Percentiles rank a stretch among this genome's conserved stretches.
phyloP scores from a whole-genome alignment of 768 basidiomycete species.

The Gautieria morchelliformis region DNA sequence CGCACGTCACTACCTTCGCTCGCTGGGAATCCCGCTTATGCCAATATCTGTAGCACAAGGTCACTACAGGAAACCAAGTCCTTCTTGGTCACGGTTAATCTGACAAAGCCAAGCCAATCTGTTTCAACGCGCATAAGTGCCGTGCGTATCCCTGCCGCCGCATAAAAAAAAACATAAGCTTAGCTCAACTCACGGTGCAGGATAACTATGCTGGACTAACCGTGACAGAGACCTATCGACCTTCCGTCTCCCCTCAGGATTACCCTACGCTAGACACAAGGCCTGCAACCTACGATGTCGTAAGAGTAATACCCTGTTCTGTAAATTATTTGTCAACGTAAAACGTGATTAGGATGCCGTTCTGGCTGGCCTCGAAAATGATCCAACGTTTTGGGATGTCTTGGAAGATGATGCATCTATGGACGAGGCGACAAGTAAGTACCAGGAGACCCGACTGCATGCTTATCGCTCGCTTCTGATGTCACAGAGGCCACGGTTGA shows the following conservation, averaged over 20 bases:
- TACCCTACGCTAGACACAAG: constrained; percentile 68
- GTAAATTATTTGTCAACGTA: too few species aligned
- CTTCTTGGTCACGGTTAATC: constrained; percentile 47
- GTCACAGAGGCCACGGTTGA: not conserved
- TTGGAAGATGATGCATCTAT: constrained; percentile 24
- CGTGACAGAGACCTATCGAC: constrained; percentile 44
- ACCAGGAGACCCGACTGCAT: not conserved
- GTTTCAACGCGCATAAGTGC: constrained; percentile 52
- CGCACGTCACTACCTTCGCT: constrained; percentile 34
- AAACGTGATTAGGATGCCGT: constrained; percentile 44
- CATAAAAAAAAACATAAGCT: not conserved
- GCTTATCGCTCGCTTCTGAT: not conserved
- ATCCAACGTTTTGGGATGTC: constrained; percentile 58
- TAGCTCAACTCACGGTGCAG: constrained; percentile 26
- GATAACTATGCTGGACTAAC: constrained; percentile 67
- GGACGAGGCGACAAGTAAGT: not conserved
- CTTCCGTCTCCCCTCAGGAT: constrained; percentile 38
- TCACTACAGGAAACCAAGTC: constrained; percentile 47
- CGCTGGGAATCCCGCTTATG: not conserved
- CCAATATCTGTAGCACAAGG: constrained; percentile 45
- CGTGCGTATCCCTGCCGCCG: constrained; percentile 28
- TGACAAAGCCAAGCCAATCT: constrained; percentile 71
- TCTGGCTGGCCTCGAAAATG: constrained; percentile 55
- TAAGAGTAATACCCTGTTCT: constrained; percentile 18
- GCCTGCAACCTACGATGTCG: constrained; percentile 46